Base-by-base conservation (phyloP, 352 stramenopile species). In the Phytopythium kandeliae region DNA sequence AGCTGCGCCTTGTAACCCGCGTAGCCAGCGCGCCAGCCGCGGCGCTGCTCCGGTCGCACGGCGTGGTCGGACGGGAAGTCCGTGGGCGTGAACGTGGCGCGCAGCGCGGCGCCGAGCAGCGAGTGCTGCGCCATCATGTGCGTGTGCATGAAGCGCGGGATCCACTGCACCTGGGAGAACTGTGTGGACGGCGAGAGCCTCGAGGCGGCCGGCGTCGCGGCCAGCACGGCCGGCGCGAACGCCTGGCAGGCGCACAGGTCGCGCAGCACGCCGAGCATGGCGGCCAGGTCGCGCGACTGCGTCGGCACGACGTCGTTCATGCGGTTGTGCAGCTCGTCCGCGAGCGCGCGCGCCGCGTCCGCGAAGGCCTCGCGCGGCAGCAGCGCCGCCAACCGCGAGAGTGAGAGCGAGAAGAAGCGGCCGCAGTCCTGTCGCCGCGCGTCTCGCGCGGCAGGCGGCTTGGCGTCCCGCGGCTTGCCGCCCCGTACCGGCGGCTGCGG, bases 71-170 rank as follows among this genome's bases (percentile, higher is more conserved):
- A 49, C 49, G 31, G 51, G 53, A 36, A 74, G 22, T 86, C 75
- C 19, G 86, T 69, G 1, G 76, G 69, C 58, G 88, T 79, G 26
- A 65, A 78, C 16, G 74, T 81, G 47, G 68, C 74, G 13, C 77
- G 71, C 24, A 92, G 59, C 51, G 87, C 71, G 38, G 75, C 69
- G 1, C 80, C 80, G 10, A 92, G 41, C 26, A 86, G 62, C 38
- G 81, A 83, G 51, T 71, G 74, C 35, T 72, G 48, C 13, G 74
- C 68, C 51, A 86, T 71, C 12, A 65, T 73, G 63, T 66, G 69
- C 33, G 65, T 71, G 25, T 65, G 60, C 60, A 71, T 75, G 51
- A 74, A 72, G 21, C 67, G 41, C 6, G 67, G 67, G 26, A 78
- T 74, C 71, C 67, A 78, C n/a, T 77, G 64, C 33, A 60, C 58